Evolutionary conservation across 2,329 filamentous ascomycete species (phyloP).

Genomic region (Pseudocercospora macadamiae): DNA sequence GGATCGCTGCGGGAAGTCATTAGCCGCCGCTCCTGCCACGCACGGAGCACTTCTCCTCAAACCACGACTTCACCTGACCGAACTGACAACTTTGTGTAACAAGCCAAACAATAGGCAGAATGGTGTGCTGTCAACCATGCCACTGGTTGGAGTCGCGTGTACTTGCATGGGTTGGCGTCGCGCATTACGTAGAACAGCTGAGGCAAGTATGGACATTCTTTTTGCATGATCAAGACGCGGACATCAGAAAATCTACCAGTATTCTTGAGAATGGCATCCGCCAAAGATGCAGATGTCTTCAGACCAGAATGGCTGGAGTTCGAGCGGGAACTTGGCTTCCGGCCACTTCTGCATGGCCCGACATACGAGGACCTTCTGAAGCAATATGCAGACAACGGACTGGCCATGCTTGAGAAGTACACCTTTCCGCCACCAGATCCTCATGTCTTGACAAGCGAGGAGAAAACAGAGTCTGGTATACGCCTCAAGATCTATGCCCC

Average conservation of each 20-base stretch:
- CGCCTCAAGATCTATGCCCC: constrained; percentile 20
- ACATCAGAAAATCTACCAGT: background rate
- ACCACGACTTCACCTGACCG: constrained; percentile 14
- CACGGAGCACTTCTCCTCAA: constrained; percentile 7
- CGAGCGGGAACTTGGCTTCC: constrained; percentile 24
- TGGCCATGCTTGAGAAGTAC: constrained; percentile 15
- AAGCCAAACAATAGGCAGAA: background rate
- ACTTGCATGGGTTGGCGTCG: background rate
- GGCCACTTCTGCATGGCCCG: constrained; percentile 21
- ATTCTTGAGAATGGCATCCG: background rate
- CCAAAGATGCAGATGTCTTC: background rate
- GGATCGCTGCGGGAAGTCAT: background rate
- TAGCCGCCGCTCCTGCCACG: background rate
- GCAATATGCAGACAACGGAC: constrained; percentile 18
- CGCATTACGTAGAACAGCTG: background rate
- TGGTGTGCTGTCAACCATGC: constrained; percentile 7
- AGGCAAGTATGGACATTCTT: background rate
- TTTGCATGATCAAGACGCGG: background rate
- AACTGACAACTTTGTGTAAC: constrained; percentile 12
- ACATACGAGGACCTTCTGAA: constrained; percentile 20
- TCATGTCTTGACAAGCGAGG: constrained; percentile 7
- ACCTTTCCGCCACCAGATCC: constrained; percentile 13
- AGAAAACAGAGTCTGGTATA: constrained; percentile 15
- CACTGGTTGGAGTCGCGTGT: background rate
- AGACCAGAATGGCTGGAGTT: constrained; percentile 14